Percentiles rank a stretch among this genome's conserved stretches.
Evolutionary conservation across 2,329 filamentous ascomycete species (phyloP).

Genomic region (Aureobasidium leucospermi): DNA sequence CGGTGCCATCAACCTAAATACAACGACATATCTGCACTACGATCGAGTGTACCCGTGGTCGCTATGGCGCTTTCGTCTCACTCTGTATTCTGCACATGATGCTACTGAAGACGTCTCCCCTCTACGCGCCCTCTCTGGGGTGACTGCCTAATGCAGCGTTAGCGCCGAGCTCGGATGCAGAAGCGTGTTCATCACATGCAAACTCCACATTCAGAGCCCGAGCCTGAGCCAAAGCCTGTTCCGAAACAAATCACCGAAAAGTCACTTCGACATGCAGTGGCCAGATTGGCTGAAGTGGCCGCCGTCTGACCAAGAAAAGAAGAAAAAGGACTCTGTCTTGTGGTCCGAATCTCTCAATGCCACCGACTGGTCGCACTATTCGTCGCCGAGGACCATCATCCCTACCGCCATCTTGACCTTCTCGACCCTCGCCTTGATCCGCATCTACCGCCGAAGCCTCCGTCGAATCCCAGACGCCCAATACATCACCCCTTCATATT

Average conservation of each 20-base stretch:
- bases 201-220: not conserved
- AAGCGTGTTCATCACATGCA: not conserved
- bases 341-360: constrained; percentile 34
- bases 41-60: not conserved
- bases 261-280: constrained; percentile 16
- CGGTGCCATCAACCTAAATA: not conserved
- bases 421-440: constrained; percentile 47
- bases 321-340: constrained; percentile 32
- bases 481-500: constrained; percentile 67
- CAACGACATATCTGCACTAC: not conserved
- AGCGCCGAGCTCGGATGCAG: not conserved
- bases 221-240: not conserved
- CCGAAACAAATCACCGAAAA: constrained; percentile 1
- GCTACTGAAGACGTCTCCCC: not conserved
- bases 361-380: constrained; percentile 49
- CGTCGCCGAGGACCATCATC: constrained; percentile 36
- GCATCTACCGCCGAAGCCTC: constrained; percentile 63
- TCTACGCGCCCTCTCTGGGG: not conserved
- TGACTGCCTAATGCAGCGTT: not conserved
- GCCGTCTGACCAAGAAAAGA: constrained; percentile 19
- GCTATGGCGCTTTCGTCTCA: not conserved
- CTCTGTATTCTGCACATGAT: not conserved
- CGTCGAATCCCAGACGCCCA: constrained; percentile 73
- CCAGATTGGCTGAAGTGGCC: constrained; percentile 16
- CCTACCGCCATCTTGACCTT: constrained; percentile 45